phyloP scores from a whole-genome alignment of 257 asterid genomes.

The Prunella vulgaris region DNA sequence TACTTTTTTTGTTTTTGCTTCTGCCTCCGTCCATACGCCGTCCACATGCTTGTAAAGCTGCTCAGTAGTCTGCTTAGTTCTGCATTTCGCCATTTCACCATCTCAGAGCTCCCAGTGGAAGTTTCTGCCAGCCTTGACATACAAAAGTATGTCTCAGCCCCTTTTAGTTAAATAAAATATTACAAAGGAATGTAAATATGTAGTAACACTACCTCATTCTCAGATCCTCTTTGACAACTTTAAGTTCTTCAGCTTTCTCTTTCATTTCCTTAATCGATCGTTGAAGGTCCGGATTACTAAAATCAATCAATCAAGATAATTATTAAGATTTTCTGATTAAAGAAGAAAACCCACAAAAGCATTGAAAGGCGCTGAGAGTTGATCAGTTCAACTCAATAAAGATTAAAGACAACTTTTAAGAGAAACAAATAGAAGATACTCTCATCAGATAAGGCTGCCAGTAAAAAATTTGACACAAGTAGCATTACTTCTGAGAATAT shows the following conservation, averaged over 20 bases:
- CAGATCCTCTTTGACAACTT: conserved; percentile 71
- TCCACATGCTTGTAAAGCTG: conserved; percentile 91
- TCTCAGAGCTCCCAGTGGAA: conserved; percentile 81
- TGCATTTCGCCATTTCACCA: conserved; percentile 97
- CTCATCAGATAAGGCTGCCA: background rate
- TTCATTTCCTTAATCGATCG: conserved; percentile 70
- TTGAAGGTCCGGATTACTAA: conserved; percentile 63
- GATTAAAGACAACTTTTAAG: background rate
- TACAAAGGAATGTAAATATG: conserved; percentile 19
- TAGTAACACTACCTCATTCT: conserved; percentile 57
- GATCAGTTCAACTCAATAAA: background rate
- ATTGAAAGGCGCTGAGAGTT: background rate
- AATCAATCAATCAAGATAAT: conserved; percentile 13
- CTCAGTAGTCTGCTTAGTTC: conserved; percentile 96
- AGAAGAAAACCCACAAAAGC: background rate
- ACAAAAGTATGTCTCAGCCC: conserved; percentile 98
- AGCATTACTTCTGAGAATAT: background rate
- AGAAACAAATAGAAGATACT: background rate
- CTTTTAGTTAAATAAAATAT: conserved; percentile 24
- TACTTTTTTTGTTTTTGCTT: conserved; percentile 86
- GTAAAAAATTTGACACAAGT: background rate
- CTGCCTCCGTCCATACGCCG: conserved; percentile 92
- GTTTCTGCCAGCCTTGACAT: conserved; percentile 98
- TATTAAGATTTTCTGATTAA: background rate
- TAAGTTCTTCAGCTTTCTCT: conserved; percentile 68